These are phyloP conservation scores for Haplosporangium gracile DNA, from an alignment of 192 early-diverging fungal species.

Conservation along the genomic window DNA sequence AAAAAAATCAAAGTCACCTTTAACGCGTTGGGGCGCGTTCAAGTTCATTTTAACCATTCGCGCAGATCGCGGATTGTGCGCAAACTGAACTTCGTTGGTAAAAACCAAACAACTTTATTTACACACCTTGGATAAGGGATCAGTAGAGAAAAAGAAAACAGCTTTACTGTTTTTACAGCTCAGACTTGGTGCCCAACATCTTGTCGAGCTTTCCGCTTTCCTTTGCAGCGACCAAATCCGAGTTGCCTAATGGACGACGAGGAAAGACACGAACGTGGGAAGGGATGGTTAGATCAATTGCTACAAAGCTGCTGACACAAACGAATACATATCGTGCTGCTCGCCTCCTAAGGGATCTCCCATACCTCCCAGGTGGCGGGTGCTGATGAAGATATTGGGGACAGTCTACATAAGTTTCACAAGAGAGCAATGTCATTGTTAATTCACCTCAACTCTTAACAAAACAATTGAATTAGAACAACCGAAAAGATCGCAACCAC, in stretches of 20 bases:
- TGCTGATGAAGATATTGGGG: slow-evolving; percentile 73
- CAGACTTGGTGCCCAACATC: slow-evolving; percentile 27
- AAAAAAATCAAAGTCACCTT: too few relatives aligned
- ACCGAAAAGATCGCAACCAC: background rate
- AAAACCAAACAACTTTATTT: background rate
- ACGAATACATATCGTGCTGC: background rate
- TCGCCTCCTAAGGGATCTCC: background rate
- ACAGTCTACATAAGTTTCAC: slow-evolving; percentile 54
- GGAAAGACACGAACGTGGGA: background rate
- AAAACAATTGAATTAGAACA: background rate
- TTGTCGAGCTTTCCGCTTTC: slow-evolving; percentile 38
- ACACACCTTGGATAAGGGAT: background rate
- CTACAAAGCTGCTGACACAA: background rate
- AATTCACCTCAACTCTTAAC: background rate
- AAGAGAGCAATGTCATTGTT: background rate
- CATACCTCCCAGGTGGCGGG: slow-evolving; percentile 70
- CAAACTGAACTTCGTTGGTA: background rate
- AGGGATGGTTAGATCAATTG: background rate
- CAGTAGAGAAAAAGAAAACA: background rate
- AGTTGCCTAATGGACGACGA: slow-evolving; percentile 25
- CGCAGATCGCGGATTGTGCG: too few relatives aligned
- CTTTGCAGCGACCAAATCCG: slow-evolving; percentile 40
- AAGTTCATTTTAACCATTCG: too few relatives aligned
- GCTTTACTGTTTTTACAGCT: slow-evolving; percentile 10
- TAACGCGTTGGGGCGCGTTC: too few relatives aligned